Evolutionary conservation across 805 yeast species (phyloP).

Genomic region (Lipomyces oligophaga): DNA sequence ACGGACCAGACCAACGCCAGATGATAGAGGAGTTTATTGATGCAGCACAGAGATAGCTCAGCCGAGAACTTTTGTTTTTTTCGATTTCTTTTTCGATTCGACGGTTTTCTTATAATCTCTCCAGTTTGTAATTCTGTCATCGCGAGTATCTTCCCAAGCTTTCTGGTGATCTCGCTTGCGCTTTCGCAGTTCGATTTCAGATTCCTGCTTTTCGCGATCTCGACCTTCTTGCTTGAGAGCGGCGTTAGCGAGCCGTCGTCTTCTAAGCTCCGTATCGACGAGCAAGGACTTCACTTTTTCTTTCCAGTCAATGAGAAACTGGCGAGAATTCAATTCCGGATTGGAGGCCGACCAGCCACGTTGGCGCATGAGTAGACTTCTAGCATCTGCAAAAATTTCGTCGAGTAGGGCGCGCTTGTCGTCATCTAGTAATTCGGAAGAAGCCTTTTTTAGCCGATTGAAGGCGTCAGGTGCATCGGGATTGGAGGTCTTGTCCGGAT

Average conservation of each 20-base stretch:
- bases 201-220: constrained; percentile 38
- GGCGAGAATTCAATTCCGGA: constrained; percentile 38
- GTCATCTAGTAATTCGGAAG: constrained; percentile 42
- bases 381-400: constrained; percentile 45
- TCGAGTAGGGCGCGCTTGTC: constrained; percentile 44
- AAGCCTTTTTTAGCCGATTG: constrained; percentile 55
- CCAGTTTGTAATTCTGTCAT: constrained; percentile 58
- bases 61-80: constrained; percentile 44
- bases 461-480: constrained; percentile 62
- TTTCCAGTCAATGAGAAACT: constrained; percentile 44
- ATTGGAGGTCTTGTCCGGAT: constrained; percentile 62
- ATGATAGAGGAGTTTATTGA: too few relatives aligned
- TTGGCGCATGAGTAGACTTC: constrained; percentile 40
- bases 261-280: constrained; percentile 46
- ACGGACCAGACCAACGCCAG: constrained; percentile 1
- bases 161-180: constrained; percentile 41
- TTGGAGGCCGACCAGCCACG: constrained; percentile 42
- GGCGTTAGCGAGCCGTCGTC: constrained; percentile 43
- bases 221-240: constrained; percentile 44
- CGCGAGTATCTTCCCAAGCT: constrained; percentile 61
- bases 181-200: constrained; percentile 37
- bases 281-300: constrained; percentile 43
- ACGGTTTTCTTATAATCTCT: constrained; percentile 46
- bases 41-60: too few relatives aligned
- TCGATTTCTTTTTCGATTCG: constrained; percentile 46